A percentile compares a stretch with the other conserved stretches of the same genome.
These are phyloP conservation scores for Penicillium argentinense DNA, from an alignment of 495 filamentous ascomycete genomes.

Conservation along the genomic window DNA sequence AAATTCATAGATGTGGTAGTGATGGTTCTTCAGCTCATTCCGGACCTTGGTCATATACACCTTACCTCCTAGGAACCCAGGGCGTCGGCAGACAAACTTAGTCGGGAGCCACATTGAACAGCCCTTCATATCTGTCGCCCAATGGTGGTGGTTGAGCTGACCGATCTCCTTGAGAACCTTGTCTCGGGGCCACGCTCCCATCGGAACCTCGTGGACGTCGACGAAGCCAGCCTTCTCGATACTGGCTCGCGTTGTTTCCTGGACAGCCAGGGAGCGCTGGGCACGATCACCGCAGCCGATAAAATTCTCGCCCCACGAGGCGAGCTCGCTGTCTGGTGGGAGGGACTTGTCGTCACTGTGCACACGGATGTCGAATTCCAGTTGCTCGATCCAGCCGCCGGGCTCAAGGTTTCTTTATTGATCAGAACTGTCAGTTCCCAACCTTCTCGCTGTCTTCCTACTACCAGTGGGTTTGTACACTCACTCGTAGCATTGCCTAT, in stretches of 20 bases:
- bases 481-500: conserved; percentile 7
- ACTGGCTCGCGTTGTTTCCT: conserved; percentile 1
- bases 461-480: too few species aligned
- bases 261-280: background rate
- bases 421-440: background rate
- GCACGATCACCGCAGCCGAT: background rate
- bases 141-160: conserved; percentile 57
- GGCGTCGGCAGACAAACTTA: too few species aligned
- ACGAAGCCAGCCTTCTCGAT: conserved; percentile 10
- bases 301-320: background rate
- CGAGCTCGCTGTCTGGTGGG: conserved; percentile 1
- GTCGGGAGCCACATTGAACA: conserved; percentile 27
- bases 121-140: conserved; percentile 35
- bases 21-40: too few species aligned
- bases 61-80: too few species aligned
- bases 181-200: conserved; percentile 67
- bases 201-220: conserved; percentile 50
- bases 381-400: conserved; percentile 9
- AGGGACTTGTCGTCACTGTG: conserved; percentile 1
- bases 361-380: background rate
- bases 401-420: conserved; percentile 4
- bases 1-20: too few species aligned
- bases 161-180: conserved; percentile 64
- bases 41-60: too few species aligned
- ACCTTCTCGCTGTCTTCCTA: background rate